phyloP scores from a whole-genome alignment of 2,329 filamentous ascomycete genomes.

The Aspergillus udagawae region DNA sequence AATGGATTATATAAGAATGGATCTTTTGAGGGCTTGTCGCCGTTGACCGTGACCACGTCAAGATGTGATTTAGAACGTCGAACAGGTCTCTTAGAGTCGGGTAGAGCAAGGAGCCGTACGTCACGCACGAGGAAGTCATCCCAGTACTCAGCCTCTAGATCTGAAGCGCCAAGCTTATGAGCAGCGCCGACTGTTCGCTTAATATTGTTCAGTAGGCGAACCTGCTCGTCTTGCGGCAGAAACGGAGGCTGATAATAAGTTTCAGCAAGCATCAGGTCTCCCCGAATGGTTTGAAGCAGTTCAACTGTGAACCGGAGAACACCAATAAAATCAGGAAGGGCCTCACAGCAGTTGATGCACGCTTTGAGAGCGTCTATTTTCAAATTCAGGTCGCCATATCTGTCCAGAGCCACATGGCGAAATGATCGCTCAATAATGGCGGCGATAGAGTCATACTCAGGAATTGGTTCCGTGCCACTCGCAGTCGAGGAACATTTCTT shows the following conservation, averaged over 20 bases:
- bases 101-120: constrained; percentile 64
- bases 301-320: constrained; percentile 85
- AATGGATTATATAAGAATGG: constrained; percentile 97
- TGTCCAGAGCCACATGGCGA: constrained; percentile 42
- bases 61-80: constrained; percentile 57
- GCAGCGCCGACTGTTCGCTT: constrained; percentile 77
- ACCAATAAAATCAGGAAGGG: constrained; percentile 83
- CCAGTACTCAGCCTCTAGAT: constrained; percentile 84
- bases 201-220: constrained; percentile 79
- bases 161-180: constrained; percentile 65
- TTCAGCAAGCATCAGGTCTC: constrained; percentile 69
- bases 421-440: constrained; percentile 44
- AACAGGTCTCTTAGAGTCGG: constrained; percentile 59
- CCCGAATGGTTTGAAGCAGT: constrained; percentile 70
- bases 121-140: constrained; percentile 88
- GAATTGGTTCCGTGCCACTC: constrained; percentile 11
- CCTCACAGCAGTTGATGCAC: constrained; percentile 93
- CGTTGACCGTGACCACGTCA: constrained; percentile 37
- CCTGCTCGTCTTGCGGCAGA: constrained; percentile 77
- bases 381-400: constrained; percentile 71
- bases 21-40: constrained; percentile 51
- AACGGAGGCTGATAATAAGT: constrained; percentile 66
- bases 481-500: constrained; percentile 22
- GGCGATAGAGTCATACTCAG: constrained; percentile 33
- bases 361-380: constrained; percentile 83